phyloP scores from a whole-genome alignment of 169 alveolate genomes.

The Amoebophrya sp. region DNA sequence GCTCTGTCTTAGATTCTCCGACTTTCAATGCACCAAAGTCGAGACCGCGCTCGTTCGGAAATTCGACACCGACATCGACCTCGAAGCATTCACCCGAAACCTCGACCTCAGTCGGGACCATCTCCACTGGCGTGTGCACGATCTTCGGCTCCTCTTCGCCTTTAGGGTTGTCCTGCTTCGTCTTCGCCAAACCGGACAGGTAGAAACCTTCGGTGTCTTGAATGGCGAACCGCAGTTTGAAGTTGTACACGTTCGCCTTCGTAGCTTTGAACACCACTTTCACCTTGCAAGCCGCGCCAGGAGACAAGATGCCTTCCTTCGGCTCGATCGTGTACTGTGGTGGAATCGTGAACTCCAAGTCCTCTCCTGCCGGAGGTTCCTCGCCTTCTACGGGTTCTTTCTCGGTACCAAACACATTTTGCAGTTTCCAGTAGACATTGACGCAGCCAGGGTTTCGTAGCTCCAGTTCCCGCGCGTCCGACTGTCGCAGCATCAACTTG shows the following conservation, averaged over 20 bases:
- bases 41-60: conserved; percentile 63
- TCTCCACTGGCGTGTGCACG: conserved; percentile 57
- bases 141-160: conserved; percentile 62
- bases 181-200: neutral
- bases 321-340: conserved; percentile 34
- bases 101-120: conserved; percentile 74
- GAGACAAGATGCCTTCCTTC: conserved; percentile 41
- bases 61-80: conserved; percentile 70
- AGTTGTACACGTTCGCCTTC: conserved; percentile 36
- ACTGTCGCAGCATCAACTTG: conserved; percentile 69
- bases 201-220: conserved; percentile 34
- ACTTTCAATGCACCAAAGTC: conserved; percentile 85
- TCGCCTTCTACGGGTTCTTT: neutral
- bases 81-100: conserved; percentile 79
- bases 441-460: neutral
- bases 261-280: conserved; percentile 36
- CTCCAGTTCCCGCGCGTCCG: conserved; percentile 7
- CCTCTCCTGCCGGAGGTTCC: neutral
- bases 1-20: conserved; percentile 72
- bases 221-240: conserved; percentile 33
- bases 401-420: neutral
- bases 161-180: neutral
- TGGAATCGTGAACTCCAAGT: conserved; percentile 33
- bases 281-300: conserved; percentile 32
- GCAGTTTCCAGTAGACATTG: neutral